Evolutionary conservation across 176 grass and related monocot genomes (phyloP), one percentile per base, ranked within the genome.

Genomic region (Otatea glauca): DNA sequence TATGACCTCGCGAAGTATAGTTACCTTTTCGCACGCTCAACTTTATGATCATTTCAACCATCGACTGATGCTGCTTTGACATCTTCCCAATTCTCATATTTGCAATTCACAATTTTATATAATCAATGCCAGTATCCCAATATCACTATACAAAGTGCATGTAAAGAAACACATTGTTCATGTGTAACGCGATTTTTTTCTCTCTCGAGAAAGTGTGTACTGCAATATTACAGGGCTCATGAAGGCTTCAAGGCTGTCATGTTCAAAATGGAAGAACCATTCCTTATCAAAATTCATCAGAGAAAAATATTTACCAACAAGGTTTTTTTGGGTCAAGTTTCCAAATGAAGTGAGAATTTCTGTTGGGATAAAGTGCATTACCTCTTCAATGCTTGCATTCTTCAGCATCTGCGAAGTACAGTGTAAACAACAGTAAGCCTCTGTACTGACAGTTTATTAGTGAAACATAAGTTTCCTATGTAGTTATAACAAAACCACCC

Each of bases 341-440:
- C 37, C 4, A 41, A 88, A 72, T 2, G 38, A 86, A 42, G 24
- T 55, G 39, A 49, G 13, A 82, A 82, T 20, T 65, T 37, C 50
- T 58, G 63, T 21, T 47, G 38, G 48, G 32, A 24, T 81, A 49
- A 65, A 74, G 12, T 29, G 16, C 16, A 18, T 90, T 89, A 93
- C 92, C 91, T 93, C 95, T 78, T 98, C 90, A 80, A 86, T 76
- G 75, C 79, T 91, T n/a, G 91, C 85, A 88, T 90, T 95, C 87
- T 95, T 95, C 80, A 92, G 83, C 93, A 89, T 93, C 96, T 93
- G 80, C 82, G 79, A 37, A 80, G 62, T 65, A 73, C n/a, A 51
- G 70, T 65, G 55, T 34, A 83, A 87, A 80, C 51, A 88, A 72
- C 24, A 83, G 42, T 78, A 82, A 74, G 53, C 34, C 39, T 88